A percentile compares a stretch with the other conserved stretches of the same genome.
phyloP scores from a whole-genome alignment of 768 basidiomycete genomes.

The Termitomyces sp. region DNA sequence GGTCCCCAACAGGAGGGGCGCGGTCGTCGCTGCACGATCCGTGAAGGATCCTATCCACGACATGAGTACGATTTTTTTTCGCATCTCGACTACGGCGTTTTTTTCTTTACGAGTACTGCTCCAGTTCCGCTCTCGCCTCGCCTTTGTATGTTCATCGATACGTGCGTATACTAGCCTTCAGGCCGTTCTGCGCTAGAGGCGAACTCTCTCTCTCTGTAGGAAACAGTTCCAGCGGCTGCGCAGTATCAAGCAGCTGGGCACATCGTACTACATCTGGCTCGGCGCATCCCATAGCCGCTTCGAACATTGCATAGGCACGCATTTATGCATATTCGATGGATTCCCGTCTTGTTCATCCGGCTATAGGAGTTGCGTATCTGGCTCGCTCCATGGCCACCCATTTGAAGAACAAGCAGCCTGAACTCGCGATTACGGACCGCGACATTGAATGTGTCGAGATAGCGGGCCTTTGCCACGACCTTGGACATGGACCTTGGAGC shows the following conservation, averaged over 20 bases:
- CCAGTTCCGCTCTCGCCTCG: constrained; percentile 31
- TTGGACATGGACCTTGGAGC: constrained; percentile 83
- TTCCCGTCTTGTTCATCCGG: background rate
- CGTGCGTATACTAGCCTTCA: constrained; percentile 35
- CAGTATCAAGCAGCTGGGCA: constrained; percentile 75
- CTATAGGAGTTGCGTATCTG: constrained; percentile 67
- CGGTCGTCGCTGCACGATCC: background rate
- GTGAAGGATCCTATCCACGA: constrained; percentile 6
- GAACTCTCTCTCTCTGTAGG: constrained; percentile 35
- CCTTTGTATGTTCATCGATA: constrained; percentile 53
- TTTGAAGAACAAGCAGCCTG: constrained; percentile 51
- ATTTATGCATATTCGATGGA: too few relatives aligned
- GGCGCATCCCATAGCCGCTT: constrained; percentile 79
- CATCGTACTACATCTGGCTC: constrained; percentile 70
- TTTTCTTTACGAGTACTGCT: background rate
- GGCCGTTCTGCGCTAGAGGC: background rate
- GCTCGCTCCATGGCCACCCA: constrained; percentile 58
- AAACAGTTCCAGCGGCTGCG: constrained; percentile 75
- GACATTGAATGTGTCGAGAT: constrained; percentile 75
- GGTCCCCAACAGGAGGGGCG: background rate
- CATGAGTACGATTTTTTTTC: background rate
- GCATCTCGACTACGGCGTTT: background rate
- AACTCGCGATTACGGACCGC: constrained; percentile 59
- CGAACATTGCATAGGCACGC: constrained; percentile 75
- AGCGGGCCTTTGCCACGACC: constrained; percentile 79